Evolutionary conservation across 345 rosid species (phyloP).

Genomic region (Euclidium syriacum): DNA sequence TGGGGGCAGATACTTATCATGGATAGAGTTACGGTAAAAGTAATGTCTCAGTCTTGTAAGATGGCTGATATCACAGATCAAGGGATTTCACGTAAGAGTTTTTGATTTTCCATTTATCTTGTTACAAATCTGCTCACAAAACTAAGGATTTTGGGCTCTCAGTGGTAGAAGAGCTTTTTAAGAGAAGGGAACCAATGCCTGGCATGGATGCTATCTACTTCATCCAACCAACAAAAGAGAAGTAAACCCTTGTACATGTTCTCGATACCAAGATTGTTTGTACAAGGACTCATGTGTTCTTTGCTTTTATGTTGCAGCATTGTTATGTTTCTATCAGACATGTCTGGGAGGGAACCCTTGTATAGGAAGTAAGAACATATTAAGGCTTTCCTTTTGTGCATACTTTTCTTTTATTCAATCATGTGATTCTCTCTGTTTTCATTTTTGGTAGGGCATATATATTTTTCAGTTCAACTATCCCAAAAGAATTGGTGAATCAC

Average conservation of each 20-base stretch:
- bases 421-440: background rate
- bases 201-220: constrained; percentile 91
- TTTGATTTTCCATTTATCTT: background rate
- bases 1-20: constrained; percentile 67
- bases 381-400: background rate
- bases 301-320: constrained; percentile 57
- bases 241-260: constrained; percentile 33
- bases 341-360: constrained; percentile 96
- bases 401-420: constrained; percentile 5
- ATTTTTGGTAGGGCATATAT: constrained; percentile 57
- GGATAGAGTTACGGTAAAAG: constrained; percentile 90
- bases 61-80: constrained; percentile 96
- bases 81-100: constrained; percentile 81
- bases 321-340: constrained; percentile 94
- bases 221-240: constrained; percentile 87
- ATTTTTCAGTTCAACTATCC: constrained; percentile 73
- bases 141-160: constrained; percentile 23
- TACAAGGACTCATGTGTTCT: constrained; percentile 7
- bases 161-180: constrained; percentile 98
- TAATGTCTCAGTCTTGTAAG: constrained; percentile 82
- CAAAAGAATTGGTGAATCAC: constrained; percentile 78
- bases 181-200: constrained; percentile 82
- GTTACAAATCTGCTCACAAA: background rate
- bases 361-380: constrained; percentile 62
- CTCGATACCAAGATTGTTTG: background rate